Base-by-base conservation (phyloP, 2,329 filamentous ascomycete genomes). In the Epichloe typhina region DNA sequence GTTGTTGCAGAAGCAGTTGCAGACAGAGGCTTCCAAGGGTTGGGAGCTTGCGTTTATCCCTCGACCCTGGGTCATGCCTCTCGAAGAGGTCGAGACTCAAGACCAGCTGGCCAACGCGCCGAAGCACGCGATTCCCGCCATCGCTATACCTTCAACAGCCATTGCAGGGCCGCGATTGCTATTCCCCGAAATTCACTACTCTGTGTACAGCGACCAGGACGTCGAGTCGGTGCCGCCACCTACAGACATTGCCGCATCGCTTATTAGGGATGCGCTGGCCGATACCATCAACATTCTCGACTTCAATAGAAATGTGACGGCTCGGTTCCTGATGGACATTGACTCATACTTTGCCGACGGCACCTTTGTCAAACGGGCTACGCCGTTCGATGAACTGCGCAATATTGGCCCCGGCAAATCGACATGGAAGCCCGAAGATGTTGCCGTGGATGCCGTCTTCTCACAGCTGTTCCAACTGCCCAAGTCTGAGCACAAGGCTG, bases 381-480 rank as follows among this genome's bases (percentile, higher is more conserved):
- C 88, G 1, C 83, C 89, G 0, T 96, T 95, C 61, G 93, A 98
- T 65, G 85, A 89, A 61, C 78, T 98, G 46, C 80, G 84, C 36
- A 83, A 83, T 44, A 74, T 84, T 17, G 80, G 81, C 36, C 70
- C 70, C 1, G 76, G 79, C 50, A 76, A 77, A 56, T 80, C 85
- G 13, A 90, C 88, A 0, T 98, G 93, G 91, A 98, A 98, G 68
- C 89, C 93, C 0, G 93, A 98, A 69, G 93, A 98, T 68, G 86
- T 97, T 52, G 87, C 86, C 3, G 88, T 98, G n/a, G 93, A 98
- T 66, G 89, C 91, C 5, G 88, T 97, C 52, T 98, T 98, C 67
- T 95, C 90, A 1, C 91, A 97, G 66, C 75, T 98, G 41, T 87
- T 95, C 63, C 86, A 88, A 65, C 77, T 98, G 38, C 93, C 93